These are phyloP conservation scores for Yamadazyma songkhlaensis DNA, from an alignment of 1,139 yeast species.

Conservation along the genomic window DNA sequence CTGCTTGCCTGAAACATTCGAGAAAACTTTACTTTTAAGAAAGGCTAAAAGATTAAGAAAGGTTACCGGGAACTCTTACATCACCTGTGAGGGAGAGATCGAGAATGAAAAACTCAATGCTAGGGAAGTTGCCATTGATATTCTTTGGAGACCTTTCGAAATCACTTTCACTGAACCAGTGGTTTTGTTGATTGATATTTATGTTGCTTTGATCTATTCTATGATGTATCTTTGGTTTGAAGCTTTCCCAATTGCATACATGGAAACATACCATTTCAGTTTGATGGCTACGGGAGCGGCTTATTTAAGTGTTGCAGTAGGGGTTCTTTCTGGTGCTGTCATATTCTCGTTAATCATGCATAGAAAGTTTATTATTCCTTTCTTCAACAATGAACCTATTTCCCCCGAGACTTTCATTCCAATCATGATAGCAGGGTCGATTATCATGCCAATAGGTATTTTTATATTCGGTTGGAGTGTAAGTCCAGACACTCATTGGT, in stretches of 20 bases:
- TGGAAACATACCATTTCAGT: slow-evolving; percentile 45
- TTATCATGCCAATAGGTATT: slow-evolving; percentile 42
- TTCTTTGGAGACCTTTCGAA: slow-evolving; percentile 50
- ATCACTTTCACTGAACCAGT: slow-evolving; percentile 44
- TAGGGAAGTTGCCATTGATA: slow-evolving; percentile 28
- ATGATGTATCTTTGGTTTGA: slow-evolving; percentile 58
- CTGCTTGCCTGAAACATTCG: slow-evolving; percentile 34
- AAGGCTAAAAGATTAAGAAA: slow-evolving; percentile 36
- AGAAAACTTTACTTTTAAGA: slow-evolving; percentile 30
- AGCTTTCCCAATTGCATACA: slow-evolving; percentile 57
- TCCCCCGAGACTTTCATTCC: slow-evolving; percentile 38
- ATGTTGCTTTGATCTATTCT: slow-evolving; percentile 54
- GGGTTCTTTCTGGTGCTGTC: slow-evolving; percentile 23
- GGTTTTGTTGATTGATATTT: slow-evolving; percentile 44
- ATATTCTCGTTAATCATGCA: slow-evolving; percentile 21
- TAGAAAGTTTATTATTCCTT: slow-evolving; percentile 22
- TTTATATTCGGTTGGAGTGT: slow-evolving; percentile 54
- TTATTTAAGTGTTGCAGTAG: slow-evolving; percentile 39
- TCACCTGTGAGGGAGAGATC: slow-evolving; percentile 28
- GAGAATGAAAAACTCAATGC: slow-evolving; percentile 20
- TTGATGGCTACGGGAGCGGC: slow-evolving; percentile 47
- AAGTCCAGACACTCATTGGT: slow-evolving; percentile 37
- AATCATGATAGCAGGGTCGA: slow-evolving; percentile 23
- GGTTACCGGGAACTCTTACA: slow-evolving; percentile 29
- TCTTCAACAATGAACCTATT: slow-evolving; percentile 21